Percentiles rank a stretch among this genome's conserved stretches.
Conservation (phyloP, 148 eudicot genomes). For the Simmondsia chinensis region DNA sequence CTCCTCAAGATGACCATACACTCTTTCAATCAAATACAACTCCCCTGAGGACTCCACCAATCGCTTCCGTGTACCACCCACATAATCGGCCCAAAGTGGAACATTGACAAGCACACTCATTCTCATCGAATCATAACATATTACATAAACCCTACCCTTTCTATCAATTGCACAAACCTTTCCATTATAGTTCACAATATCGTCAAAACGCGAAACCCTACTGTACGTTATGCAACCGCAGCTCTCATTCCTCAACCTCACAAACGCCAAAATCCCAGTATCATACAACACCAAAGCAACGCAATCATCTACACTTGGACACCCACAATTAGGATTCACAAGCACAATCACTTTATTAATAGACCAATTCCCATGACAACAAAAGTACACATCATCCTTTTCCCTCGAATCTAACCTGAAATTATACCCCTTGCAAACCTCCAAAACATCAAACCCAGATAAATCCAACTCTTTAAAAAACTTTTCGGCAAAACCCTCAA, state of each 20-base stretch:
- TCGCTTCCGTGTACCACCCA: conserved; percentile 1
- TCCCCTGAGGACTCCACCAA: conserved; percentile 5
- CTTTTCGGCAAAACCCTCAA: neutral
- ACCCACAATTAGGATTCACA: neutral
- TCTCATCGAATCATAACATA: neutral
- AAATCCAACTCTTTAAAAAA: conserved; percentile 4
- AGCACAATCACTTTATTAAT: neutral
- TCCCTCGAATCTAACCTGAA: neutral
- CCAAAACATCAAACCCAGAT: neutral
- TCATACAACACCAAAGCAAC: conserved; percentile 3
- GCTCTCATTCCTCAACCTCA: neutral
- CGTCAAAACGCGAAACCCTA: neutral
- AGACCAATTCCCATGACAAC: neutral
- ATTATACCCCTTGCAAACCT: conserved; percentile 1
- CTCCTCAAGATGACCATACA: neutral
- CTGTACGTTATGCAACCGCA: neutral
- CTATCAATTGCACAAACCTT: neutral
- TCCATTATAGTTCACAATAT: neutral
- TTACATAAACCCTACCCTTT: neutral
- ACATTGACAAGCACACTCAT: neutral
- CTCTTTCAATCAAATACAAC: neutral
- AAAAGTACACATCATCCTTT: neutral
- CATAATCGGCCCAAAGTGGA: neutral
- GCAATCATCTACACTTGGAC: neutral
- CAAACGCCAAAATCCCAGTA: neutral